Base-by-base conservation (phyloP, 2,329 filamentous ascomycete genomes). In the Bipolaris victoriae region DNA sequence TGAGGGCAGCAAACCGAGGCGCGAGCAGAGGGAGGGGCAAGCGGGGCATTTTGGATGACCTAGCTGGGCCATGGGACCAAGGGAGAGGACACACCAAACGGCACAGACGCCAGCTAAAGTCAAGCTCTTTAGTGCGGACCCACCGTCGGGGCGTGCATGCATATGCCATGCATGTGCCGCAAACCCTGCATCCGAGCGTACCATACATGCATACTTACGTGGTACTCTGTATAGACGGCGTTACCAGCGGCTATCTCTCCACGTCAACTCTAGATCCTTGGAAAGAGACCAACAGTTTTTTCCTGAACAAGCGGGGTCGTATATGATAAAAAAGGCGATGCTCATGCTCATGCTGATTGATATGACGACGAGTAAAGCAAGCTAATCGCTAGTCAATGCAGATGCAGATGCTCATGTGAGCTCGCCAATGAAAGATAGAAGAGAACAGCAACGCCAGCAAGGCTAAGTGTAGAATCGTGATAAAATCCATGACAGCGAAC, bases 11-110 rank as follows among this genome's bases (percentile, higher is more conserved):
- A 53, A 57, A 53, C 33, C 51, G 54, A 50, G 57, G 50, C 44
- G 56, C 51, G 48, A 57, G 53, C 41, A 51, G 41, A 53, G 50
- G 60, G 65, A 65, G 64, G 64, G 62, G 62, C 60, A 63, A 63
- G 63, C 62, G 63, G 63, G 63, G 63, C 63, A 64, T 60, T 20
- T 52, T 57, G 40, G 43, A 31, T 44, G 49, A 43, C 31, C 36
- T 46, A 35, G 33, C 43, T 39, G 33, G 35, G 36, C 40, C 39
- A 36, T 45, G 16, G 13, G n/a, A 26, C 35, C 31, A 33, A 36
- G 55, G 37, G 29, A 46, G 29, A 46, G 37, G 43, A 47, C 37
- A 47, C 50, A 41, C 36, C 29, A 40, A 40, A 57, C 29, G 29
- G 52, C 41, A 39, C 41, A 11, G 46, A 18, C 35, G 47, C 41